phyloP scores from a whole-genome alignment of 768 basidiomycete genomes.

The Termitomyces sp. region DNA sequence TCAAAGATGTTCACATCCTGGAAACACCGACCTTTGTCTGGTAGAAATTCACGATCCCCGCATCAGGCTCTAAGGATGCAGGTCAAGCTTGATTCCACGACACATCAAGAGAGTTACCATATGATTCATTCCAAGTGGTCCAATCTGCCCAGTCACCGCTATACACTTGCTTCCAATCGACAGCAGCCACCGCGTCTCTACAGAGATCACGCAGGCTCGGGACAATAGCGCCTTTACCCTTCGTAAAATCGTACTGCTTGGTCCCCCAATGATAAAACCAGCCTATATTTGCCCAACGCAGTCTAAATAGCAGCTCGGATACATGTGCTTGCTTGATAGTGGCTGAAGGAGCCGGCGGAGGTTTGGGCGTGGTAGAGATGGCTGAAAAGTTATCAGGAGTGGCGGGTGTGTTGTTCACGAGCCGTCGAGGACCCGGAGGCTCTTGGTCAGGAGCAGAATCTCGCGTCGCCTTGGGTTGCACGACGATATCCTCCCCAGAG shows the following conservation, averaged over 20 bases:
- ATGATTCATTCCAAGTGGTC: constrained; percentile 70
- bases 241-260: constrained; percentile 89
- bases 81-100: neutral
- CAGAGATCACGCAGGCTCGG: constrained; percentile 53
- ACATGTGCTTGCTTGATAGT: constrained; percentile 44
- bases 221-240: constrained; percentile 60
- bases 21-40: constrained; percentile 54
- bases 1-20: neutral
- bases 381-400: constrained; percentile 46
- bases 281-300: constrained; percentile 96
- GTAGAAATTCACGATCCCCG: constrained; percentile 96
- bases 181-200: constrained; percentile 47
- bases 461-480: constrained; percentile 42
- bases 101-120: constrained; percentile 42
- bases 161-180: constrained; percentile 73
- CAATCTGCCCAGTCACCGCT: constrained; percentile 59
- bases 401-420: constrained; percentile 71
- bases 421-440: constrained; percentile 50
- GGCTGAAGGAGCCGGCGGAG: constrained; percentile 58
- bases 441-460: constrained; percentile 15
- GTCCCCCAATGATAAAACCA: constrained; percentile 97
- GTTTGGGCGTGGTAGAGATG: constrained; percentile 54
- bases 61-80: constrained; percentile 71
- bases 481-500: constrained; percentile 22
- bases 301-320: constrained; percentile 60